Evolutionary conservation across 768 basidiomycete species (phyloP), one percentile per base, ranked within the genome.

Genomic region (Leccinum olivaceopallidum): DNA sequence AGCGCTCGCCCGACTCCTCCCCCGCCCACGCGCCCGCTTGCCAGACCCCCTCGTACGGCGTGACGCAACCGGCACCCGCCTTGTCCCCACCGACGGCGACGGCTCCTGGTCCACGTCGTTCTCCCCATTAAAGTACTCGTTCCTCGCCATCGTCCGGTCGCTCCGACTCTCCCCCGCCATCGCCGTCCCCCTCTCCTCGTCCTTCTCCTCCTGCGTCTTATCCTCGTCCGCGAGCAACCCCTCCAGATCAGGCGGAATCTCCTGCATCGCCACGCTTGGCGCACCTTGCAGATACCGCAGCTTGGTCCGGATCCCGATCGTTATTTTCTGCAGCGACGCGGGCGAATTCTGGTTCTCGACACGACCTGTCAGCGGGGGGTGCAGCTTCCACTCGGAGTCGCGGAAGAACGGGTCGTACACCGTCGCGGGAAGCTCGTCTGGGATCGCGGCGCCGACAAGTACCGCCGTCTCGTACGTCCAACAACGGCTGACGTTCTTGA

Each of bases 401-500:
- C 85, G 85, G 77, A 97, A 99, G 76, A 94, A 98, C 6, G 89
- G 81, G 68, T 97, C 92, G 76, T 98, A 99, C 2, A 92, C 85
- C 1, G 94, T 98, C 24, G 79, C 77, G 0, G 96, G 96, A 9
- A 99, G 86, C 60, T 90, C 87, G 75, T 96, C 89, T 0, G 94
- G 89, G 30, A 99, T 84, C 39, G 82, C 76, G 0, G 88, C 84
- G 16, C 92, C 94, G 51, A 97, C 88, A 8, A 96, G 85, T 1
- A 98, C 90, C 13, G 93, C 88, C 0, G 97, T 99, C 74, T 99
- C 96, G 78, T 99, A 96, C 36, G 96, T 89, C 96, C 96, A 99
- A 71, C 96, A 99, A n/a, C 96, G 86, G 51, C 92, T 90, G 65
- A 99, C 97, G 71, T 96, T 96, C 70, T 94, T 92, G 73, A 98